A percentile compares a stretch with the other conserved stretches of the same genome.
phyloP scores from a whole-genome alignment of 208 protist genomes.

The Jaenimonas drosophilae region DNA sequence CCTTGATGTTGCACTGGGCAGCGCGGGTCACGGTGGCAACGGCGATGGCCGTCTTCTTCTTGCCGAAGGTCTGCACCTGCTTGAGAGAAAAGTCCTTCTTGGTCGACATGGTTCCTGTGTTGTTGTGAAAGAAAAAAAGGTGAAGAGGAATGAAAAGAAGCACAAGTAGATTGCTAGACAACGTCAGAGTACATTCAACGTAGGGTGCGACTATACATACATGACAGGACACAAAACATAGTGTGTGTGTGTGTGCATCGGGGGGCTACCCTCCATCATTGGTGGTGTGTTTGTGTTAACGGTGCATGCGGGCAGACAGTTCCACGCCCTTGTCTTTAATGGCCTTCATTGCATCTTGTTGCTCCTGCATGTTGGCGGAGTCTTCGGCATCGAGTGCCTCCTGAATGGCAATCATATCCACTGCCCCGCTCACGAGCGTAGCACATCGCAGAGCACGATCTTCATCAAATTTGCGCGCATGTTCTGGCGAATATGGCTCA shows the following conservation, averaged over 20 bases:
- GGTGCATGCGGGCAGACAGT: slow-evolving; percentile 32
- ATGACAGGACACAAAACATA: too few relatives aligned
- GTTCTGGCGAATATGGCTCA: slow-evolving; percentile 57
- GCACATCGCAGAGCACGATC: slow-evolving; percentile 63
- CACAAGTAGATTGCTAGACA: background rate
- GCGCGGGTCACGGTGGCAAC: slow-evolving; percentile 96
- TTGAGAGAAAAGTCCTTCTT: slow-evolving; percentile 68
- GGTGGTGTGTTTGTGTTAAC: too few relatives aligned
- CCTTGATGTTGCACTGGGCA: slow-evolving; percentile 94
- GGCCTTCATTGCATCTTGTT: slow-evolving; percentile 11
- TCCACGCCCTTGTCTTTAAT: slow-evolving; percentile 25
- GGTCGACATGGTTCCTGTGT: slow-evolving; percentile 1
- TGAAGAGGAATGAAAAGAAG: slow-evolving; percentile 1
- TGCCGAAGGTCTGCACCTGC: slow-evolving; percentile 92
- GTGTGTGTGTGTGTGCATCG: too few relatives aligned
- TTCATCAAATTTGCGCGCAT: slow-evolving; percentile 30
- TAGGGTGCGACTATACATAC: too few relatives aligned
- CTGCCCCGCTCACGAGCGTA: slow-evolving; percentile 34
- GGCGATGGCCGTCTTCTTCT: slow-evolving; percentile 99
- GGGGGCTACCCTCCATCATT: too few relatives aligned
- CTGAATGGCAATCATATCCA: slow-evolving; percentile 52
- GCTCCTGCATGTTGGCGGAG: slow-evolving; percentile 7
- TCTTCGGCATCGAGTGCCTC: slow-evolving; percentile 12
- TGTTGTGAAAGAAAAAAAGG: slow-evolving; percentile 9
- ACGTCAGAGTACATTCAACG: slow-evolving; percentile 2